A percentile compares a stretch with the other conserved stretches of the same genome.
Conservation (phyloP, 164 flowering plant species). For the Vitis amurensis region DNA sequence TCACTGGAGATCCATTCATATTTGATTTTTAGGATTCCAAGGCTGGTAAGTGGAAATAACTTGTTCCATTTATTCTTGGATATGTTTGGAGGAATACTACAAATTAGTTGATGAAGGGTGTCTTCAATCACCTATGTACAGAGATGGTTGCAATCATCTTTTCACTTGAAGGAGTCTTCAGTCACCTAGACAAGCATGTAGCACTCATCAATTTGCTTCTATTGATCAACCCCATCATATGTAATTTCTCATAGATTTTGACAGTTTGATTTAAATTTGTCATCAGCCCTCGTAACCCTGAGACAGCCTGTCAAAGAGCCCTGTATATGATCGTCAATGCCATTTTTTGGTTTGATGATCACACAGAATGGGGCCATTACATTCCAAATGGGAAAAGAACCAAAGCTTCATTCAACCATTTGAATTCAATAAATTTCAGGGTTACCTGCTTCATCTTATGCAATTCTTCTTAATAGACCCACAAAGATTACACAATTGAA, state of each 20-base stretch:
- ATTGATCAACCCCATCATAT: background rate
- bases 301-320: constrained; percentile 47
- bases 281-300: constrained; percentile 24
- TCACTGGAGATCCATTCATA: background rate
- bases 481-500: too few species aligned
- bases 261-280: background rate
- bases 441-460: too few species aligned
- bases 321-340: constrained; percentile 14
- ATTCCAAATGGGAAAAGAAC: too few species aligned
- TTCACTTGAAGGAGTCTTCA: constrained; percentile 46
- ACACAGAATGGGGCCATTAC: too few species aligned
- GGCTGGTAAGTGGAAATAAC: background rate
- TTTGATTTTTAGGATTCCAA: too few species aligned
- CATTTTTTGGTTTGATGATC: too few species aligned
- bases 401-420: too few species aligned
- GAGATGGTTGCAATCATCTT: constrained; percentile 54
- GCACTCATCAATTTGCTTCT: background rate
- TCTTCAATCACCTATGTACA: constrained; percentile 42
- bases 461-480: too few species aligned
- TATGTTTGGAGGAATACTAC: constrained; percentile 50
- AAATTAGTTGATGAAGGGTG: constrained; percentile 6
- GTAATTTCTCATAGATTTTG: background rate
- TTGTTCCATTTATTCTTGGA: constrained; percentile 23
- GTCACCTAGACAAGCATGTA: constrained; percentile 52
- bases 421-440: too few species aligned